Conservation (phyloP, 805 yeast genomes). For the Myxozyma monticola region DNA sequence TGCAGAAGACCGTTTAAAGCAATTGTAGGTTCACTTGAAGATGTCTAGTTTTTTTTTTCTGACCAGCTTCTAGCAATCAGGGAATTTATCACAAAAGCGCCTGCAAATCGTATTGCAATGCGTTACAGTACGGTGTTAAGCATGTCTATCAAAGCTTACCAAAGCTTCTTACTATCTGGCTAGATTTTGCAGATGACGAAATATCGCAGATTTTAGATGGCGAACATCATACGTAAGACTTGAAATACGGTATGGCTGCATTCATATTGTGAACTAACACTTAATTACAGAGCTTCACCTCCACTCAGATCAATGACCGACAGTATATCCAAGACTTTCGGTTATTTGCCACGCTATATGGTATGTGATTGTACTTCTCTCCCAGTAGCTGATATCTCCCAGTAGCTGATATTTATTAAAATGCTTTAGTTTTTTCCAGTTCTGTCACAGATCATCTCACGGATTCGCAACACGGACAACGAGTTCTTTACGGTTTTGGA, state of each 20-base stretch:
- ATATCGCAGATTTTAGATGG: too few species aligned
- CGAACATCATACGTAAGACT: too few species aligned
- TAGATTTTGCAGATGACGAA: slow-evolving; percentile 54
- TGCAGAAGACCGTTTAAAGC: slow-evolving; percentile 28
- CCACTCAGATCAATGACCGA: slow-evolving; percentile 19
- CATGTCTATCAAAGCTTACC: slow-evolving; percentile 84
- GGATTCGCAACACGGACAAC: slow-evolving; percentile 64
- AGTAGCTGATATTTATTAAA: not conserved
- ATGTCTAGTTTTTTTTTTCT: not conserved
- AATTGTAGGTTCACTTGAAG: slow-evolving; percentile 9
- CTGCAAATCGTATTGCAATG: slow-evolving; percentile 56
- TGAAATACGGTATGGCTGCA: too few species aligned
- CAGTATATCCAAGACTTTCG: slow-evolving; percentile 42
- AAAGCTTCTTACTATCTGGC: slow-evolving; percentile 78
- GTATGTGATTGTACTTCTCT: slow-evolving; percentile 6
- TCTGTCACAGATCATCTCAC: slow-evolving; percentile 78
- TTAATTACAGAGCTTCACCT: too few species aligned
- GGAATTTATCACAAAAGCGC: slow-evolving; percentile 56
- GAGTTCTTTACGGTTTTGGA: slow-evolving; percentile 57
- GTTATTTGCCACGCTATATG: slow-evolving; percentile 51
- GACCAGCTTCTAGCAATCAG: not conserved
- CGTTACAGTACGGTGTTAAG: slow-evolving; percentile 61
- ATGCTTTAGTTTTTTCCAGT: slow-evolving; percentile 67
- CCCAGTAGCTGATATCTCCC: not conserved
- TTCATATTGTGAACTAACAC: too few species aligned